phyloP scores from a whole-genome alignment of 352 stramenopile species.

The Blastocystis sp. region DNA sequence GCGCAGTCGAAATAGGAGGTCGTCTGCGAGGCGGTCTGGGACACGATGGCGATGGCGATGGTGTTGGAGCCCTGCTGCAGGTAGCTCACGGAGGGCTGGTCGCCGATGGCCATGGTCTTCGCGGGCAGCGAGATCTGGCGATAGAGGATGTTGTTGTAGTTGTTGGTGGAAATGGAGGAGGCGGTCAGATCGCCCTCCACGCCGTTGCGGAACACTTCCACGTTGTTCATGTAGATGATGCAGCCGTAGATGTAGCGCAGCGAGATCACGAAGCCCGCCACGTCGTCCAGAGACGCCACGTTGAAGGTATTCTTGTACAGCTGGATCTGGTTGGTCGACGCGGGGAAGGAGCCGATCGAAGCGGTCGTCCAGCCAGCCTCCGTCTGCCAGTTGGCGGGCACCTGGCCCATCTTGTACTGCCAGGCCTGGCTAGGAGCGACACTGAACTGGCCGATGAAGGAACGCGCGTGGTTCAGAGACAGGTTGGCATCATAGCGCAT shows the following conservation, averaged over 20 bases:
- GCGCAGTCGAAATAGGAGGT: conserved; percentile 23
- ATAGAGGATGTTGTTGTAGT: conserved; percentile 1
- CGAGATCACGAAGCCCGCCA: conserved; percentile 15
- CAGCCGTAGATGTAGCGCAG: conserved; percentile 37
- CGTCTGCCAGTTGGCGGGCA: conserved; percentile 26
- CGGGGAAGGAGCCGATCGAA: neutral
- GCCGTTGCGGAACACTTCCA: conserved; percentile 56
- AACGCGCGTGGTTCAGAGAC: neutral
- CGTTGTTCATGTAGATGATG: conserved; percentile 34
- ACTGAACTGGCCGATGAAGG: conserved; percentile 13
- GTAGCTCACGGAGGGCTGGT: neutral
- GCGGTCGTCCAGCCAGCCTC: conserved; percentile 1
- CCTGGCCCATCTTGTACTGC: conserved; percentile 15
- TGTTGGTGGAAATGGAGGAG: neutral
- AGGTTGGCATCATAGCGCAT: conserved; percentile 16
- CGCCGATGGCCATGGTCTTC: neutral
- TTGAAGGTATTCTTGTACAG: conserved; percentile 58
- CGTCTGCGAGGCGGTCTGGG: neutral
- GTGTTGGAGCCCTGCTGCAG: conserved; percentile 33
- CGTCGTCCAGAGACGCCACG: neutral
- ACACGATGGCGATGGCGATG: conserved; percentile 16
- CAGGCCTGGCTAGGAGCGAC: neutral
- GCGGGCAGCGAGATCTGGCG: conserved; percentile 3
- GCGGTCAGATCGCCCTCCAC: neutral
- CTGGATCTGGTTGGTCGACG: conserved; percentile 31